phyloP scores from a whole-genome alignment of 129 eudicot species.

The Rutidosis leptorrhynchoides region DNA sequence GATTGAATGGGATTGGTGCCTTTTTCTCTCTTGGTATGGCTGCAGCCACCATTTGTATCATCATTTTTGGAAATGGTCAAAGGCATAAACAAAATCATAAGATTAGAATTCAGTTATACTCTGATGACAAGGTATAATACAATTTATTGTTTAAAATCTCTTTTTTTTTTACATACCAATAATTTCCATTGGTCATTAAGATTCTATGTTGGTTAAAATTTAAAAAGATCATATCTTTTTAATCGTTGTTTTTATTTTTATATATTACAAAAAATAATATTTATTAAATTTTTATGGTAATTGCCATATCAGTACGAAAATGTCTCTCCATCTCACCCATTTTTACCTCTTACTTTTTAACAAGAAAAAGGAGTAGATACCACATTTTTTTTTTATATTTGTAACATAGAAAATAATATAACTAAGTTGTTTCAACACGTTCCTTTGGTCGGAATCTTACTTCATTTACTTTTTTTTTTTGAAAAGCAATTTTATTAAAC shows the following conservation, averaged over 20 bases:
- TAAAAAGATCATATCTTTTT: not conserved
- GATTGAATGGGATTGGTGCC: constrained; percentile 67
- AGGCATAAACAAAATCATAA: constrained; percentile 48
- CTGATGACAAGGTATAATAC: constrained; percentile 68
- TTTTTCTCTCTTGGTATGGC: constrained; percentile 84
- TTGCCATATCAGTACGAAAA: constrained; percentile 12
- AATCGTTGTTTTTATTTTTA: constrained; percentile 8
- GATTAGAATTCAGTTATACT: constrained; percentile 58
- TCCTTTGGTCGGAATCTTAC: not conserved
- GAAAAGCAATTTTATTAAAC: too few relatives aligned
- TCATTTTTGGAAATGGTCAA: constrained; percentile 48
- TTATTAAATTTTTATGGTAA: not conserved
- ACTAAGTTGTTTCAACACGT: not conserved
- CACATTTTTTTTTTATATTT: not conserved
- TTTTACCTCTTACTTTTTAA: too few relatives aligned
- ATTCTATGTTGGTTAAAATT: constrained; percentile 6
- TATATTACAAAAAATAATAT: not conserved
- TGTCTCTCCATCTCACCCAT: not conserved
- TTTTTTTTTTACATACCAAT: not conserved
- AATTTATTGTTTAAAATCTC: not conserved
- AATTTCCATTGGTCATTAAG: constrained; percentile 1
- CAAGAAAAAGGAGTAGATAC: not conserved
- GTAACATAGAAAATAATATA: not conserved
- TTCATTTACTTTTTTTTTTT: too few relatives aligned
- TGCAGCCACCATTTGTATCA: constrained; percentile 66